phyloP scores from a whole-genome alignment of 331 rosid genomes.

The Arachis monticola region DNA sequence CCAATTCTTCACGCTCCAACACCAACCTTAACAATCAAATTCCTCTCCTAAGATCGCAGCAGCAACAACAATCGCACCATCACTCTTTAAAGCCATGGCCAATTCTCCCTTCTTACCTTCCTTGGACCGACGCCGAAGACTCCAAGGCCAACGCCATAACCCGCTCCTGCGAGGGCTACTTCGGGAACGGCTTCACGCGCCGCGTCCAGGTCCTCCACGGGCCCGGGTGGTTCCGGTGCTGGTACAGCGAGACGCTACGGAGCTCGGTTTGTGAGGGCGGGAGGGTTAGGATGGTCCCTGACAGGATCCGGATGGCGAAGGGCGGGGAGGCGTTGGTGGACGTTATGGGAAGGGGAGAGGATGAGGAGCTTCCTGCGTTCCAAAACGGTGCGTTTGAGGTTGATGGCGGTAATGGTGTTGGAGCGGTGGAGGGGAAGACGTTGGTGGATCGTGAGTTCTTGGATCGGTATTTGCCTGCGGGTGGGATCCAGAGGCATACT shows the following conservation, averaged over 20 bases:
- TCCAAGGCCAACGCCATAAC: not conserved
- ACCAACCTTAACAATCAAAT: not conserved
- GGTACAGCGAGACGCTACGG: conserved; percentile 65
- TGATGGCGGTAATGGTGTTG: conserved; percentile 57
- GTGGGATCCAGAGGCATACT: conserved; percentile 64
- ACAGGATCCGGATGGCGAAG: conserved; percentile 58
- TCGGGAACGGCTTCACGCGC: conserved; percentile 82
- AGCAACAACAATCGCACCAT: not conserved
- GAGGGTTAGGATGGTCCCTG: conserved; percentile 67
- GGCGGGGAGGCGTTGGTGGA: conserved; percentile 76
- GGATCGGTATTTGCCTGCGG: conserved; percentile 59
- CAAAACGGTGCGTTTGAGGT: conserved; percentile 72
- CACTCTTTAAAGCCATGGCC: conserved; percentile 80
- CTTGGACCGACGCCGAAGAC: conserved; percentile 51
- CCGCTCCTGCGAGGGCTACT: conserved; percentile 82
- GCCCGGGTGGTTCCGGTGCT: conserved; percentile 81
- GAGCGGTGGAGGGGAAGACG: conserved; percentile 35
- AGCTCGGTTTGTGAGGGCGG: conserved; percentile 94
- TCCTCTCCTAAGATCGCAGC: conserved; percentile 27
- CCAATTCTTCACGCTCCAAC: conserved; percentile 28
- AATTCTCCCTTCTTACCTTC: conserved; percentile 74
- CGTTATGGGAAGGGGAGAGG: conserved; percentile 77
- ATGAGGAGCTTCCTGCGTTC: conserved; percentile 72
- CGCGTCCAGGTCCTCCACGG: conserved; percentile 39
- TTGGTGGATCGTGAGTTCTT: conserved; percentile 50